Base-by-base conservation (phyloP, 768 basidiomycete species). In the Suillus tomentosus region DNA sequence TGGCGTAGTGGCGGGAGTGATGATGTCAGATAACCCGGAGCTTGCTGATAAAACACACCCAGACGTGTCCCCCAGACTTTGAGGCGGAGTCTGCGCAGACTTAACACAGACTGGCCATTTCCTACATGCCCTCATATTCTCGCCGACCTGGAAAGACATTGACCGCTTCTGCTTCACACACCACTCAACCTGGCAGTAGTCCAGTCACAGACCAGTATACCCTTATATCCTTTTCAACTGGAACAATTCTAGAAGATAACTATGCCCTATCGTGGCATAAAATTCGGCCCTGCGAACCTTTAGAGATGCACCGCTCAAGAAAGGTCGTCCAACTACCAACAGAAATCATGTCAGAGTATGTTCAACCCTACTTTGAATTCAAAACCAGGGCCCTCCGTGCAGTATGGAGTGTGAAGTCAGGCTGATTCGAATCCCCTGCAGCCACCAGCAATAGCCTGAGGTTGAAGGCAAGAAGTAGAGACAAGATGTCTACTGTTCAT, bases 221-320 rank as follows among this genome's bases (percentile, higher is more conserved):
- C 0, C 78, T 92, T 14, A 71, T 91, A 19, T 83, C 87, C 2
- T 91, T 87, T 69, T 84, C 89, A 3, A 90, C 90, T 0, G 88
- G 89, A 4, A 82, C 88, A 67, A 74, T 89, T 14, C 82, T 92
- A 37, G 87, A 92, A 69, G 89, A 91, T 69, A 85, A 88, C 24
- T 83, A 82, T 53, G 66, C 78, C 11, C 70, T 84, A 31, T 75
- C 82, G 0, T 88, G 86, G 82, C 90, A 90, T 69, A 77, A 82
- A 47, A 69, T 92, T 24, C 76, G 79, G 8, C 82, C 87, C 0
- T 79, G 86, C 66, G 91, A 92, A 67, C 80, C 92, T 3, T 80
- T 93, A 24, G 91, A 93, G 69, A 72, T 93, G 17, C 90, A 93
- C 63, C 79, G 80, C 8, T 63, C 69, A 13, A 77, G 77, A 42